Percentiles rank a stretch among this genome's conserved stretches.
Evolutionary conservation across 148 eudicot genomes (phyloP).

Genomic region (Nyssa sinensis): DNA sequence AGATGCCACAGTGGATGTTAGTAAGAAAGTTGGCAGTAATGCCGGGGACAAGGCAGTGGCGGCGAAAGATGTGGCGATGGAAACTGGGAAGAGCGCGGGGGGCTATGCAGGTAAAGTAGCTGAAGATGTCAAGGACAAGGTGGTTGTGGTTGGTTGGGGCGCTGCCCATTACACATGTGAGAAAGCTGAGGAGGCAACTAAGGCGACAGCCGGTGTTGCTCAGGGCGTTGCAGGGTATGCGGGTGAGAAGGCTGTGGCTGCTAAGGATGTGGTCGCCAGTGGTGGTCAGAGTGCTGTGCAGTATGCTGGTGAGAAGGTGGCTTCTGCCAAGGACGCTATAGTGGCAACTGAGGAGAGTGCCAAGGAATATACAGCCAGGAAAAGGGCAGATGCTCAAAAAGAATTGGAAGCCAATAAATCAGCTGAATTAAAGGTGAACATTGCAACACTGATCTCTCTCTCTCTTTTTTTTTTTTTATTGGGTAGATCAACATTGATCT

Average conservation of each 20-base stretch:
- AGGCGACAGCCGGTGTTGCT: constrained; percentile 38
- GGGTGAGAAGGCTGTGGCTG: constrained; percentile 36
- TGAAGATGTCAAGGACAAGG: constrained; percentile 52
- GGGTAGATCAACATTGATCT: too few relatives aligned
- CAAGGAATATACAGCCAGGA: constrained; percentile 53
- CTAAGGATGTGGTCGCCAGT: constrained; percentile 48
- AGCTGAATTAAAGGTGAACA: constrained; percentile 25
- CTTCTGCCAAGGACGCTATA: constrained; percentile 45
- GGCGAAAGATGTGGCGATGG: constrained; percentile 42
- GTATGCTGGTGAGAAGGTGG: constrained; percentile 43
- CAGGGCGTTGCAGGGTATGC: constrained; percentile 38
- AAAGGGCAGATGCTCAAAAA: constrained; percentile 55
- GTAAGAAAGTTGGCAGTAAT: constrained; percentile 34
- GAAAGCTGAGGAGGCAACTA: constrained; percentile 53
- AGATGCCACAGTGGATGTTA: constrained; percentile 33
- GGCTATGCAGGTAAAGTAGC: constrained; percentile 52
- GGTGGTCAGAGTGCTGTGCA: too few relatives aligned
- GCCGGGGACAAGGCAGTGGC: constrained; percentile 44
- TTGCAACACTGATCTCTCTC: too few relatives aligned
- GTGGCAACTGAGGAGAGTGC: constrained; percentile 51
- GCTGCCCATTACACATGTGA: constrained; percentile 46
- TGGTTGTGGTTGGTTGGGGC: constrained; percentile 62
- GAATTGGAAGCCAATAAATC: constrained; percentile 40
- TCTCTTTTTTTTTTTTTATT: too few relatives aligned
- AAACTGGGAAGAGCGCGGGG: constrained; percentile 34